phyloP scores from a whole-genome alignment of 257 asterid genomes.

The Leptodermis oblonga region DNA sequence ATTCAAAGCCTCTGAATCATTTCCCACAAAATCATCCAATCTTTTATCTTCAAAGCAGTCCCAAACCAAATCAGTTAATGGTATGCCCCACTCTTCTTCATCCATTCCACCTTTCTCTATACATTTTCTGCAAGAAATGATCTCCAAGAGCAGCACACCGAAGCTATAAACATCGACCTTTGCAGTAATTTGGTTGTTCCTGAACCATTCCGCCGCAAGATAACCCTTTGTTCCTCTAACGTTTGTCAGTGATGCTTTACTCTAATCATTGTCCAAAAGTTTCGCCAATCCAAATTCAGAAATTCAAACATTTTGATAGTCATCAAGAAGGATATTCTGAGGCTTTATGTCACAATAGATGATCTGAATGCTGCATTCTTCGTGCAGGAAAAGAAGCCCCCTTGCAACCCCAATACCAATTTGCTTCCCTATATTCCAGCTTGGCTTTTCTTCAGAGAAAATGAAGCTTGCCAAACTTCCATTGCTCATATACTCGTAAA shows the following conservation, averaged over 20 bases:
- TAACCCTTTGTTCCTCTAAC: slow-evolving; percentile 42
- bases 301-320: slow-evolving; percentile 22
- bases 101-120: slow-evolving; percentile 6
- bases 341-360: slow-evolving; percentile 40
- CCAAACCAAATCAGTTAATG: slow-evolving; percentile 28
- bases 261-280: slow-evolving; percentile 30
- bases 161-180: slow-evolving; percentile 42
- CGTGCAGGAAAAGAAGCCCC: slow-evolving; percentile 38
- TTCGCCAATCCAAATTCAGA: slow-evolving; percentile 43
- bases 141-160: slow-evolving; percentile 33
- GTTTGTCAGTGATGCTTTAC: slow-evolving; percentile 20
- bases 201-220: slow-evolving; percentile 41
- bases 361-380: slow-evolving; percentile 34
- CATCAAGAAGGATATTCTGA: slow-evolving; percentile 44
- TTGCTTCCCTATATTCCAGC: slow-evolving; percentile 27
- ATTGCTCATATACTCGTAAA: slow-evolving; percentile 35
- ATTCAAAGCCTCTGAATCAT: slow-evolving; percentile 24
- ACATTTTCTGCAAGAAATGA: slow-evolving; percentile 25
- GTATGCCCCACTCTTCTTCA: neutral
- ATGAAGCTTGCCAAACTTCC: slow-evolving; percentile 30
- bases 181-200: slow-evolving; percentile 24
- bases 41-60: slow-evolving; percentile 31
- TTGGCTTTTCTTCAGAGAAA: slow-evolving; percentile 23
- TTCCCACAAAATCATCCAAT: slow-evolving; percentile 17
- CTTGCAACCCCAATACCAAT: slow-evolving; percentile 29